phyloP scores from a whole-genome alignment of 805 yeast species.

The Suhomyces xylopsoci region DNA sequence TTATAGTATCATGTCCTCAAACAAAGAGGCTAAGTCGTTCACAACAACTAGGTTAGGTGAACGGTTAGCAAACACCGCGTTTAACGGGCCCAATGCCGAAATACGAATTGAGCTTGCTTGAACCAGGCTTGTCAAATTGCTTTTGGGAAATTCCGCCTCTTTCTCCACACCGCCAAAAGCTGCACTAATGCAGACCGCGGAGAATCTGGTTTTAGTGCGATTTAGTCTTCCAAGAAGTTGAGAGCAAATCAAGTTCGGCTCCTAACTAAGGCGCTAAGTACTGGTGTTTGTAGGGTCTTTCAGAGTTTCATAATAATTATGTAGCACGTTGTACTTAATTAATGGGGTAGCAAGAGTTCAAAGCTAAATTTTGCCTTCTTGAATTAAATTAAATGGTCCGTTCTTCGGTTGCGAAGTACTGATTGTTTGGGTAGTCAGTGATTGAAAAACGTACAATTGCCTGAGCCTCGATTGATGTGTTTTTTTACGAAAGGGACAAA shows the following conservation, averaged over 20 bases:
- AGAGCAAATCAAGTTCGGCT: background rate
- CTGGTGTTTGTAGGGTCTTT: background rate
- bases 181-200: background rate
- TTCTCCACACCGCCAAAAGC: background rate
- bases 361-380: background rate
- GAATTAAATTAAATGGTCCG: background rate
- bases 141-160: background rate
- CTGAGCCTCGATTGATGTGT: background rate
- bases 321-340: background rate
- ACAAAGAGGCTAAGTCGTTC: background rate
- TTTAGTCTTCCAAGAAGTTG: background rate
- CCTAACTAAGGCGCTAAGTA: background rate
- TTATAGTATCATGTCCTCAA: background rate
- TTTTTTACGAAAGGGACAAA: background rate
- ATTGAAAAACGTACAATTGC: background rate
- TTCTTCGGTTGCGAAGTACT: background rate
- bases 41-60: background rate
- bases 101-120: background rate
- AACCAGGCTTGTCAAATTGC: background rate
- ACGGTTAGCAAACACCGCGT: background rate
- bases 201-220: background rate
- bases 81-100: background rate
- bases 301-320: background rate
- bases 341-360: background rate
- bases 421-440: background rate